phyloP scores from a whole-genome alignment of 73 alveolate species.

The Stentor roeselii region DNA sequence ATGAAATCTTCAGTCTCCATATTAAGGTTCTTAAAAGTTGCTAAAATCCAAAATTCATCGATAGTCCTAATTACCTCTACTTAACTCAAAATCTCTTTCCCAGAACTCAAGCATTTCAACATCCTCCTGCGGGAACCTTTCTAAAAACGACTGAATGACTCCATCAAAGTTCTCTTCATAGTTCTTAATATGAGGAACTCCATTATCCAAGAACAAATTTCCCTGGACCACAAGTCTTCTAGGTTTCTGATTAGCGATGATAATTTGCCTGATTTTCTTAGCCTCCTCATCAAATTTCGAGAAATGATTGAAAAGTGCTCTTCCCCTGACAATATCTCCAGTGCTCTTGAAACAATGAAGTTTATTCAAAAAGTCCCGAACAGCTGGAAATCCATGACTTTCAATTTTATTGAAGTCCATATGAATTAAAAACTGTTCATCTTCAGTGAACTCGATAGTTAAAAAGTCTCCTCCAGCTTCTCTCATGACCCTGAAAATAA shows the following conservation, averaged over 20 bases:
- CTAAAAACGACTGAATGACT: slow-evolving; percentile 53
- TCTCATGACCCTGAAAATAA: slow-evolving; percentile 43
- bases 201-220: slow-evolving; percentile 19
- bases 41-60: no score
- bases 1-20: no score
- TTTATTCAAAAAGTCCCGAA: slow-evolving; percentile 17
- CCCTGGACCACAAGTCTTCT: slow-evolving; percentile 33
- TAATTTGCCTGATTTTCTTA: slow-evolving; percentile 33
- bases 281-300: slow-evolving; percentile 35
- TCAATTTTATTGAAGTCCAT: slow-evolving; percentile 24
- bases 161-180: slow-evolving; percentile 70
- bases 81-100: slow-evolving; percentile 25
- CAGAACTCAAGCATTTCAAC: neutral
- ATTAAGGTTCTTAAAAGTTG: no score
- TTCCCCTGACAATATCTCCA: slow-evolving; percentile 42
- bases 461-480: slow-evolving; percentile 33
- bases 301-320: slow-evolving; percentile 35
- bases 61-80: no score
- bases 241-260: slow-evolving; percentile 36
- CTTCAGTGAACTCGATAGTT: slow-evolving; percentile 14
- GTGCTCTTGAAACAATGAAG: slow-evolving; percentile 34
- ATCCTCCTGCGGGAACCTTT: slow-evolving; percentile 45
- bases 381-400: neutral
- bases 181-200: neutral
- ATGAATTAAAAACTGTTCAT: neutral